Evolutionary conservation across 129 eudicot species (phyloP).

Genomic region (Rutidosis leptorrhynchoides): DNA sequence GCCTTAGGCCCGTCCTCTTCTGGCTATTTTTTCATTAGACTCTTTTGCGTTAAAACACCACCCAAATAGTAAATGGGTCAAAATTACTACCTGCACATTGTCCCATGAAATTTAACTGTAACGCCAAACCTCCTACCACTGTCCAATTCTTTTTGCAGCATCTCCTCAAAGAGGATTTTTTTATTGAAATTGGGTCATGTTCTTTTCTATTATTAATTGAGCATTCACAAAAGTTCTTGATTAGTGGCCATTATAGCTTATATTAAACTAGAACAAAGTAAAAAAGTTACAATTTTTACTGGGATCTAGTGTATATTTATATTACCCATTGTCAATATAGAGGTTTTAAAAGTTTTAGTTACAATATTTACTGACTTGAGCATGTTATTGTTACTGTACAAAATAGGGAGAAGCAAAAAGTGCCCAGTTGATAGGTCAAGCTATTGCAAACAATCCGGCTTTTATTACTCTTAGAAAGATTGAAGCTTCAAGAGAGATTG

Average conservation of each 20-base stretch:
- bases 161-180: too few relatives aligned
- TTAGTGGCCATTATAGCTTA: too few relatives aligned
- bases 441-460: slow-evolving; percentile 57
- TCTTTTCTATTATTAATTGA: too few relatives aligned
- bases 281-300: not conserved
- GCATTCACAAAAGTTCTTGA: too few relatives aligned
- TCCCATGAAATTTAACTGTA: not conserved
- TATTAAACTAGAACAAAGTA: not conserved
- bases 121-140: too few relatives aligned
- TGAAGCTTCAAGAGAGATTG: slow-evolving; percentile 55
- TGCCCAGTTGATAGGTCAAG: slow-evolving; percentile 60
- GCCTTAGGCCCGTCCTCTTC: not conserved
- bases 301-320: not conserved
- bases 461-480: slow-evolving; percentile 51
- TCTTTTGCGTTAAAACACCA: not conserved
- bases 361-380: not conserved
- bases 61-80: not conserved
- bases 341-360: not conserved
- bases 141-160: not conserved
- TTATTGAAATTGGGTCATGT: not conserved
- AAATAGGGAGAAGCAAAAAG: slow-evolving; percentile 69
- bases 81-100: not conserved
- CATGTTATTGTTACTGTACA: not conserved
- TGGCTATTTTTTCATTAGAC: not conserved
- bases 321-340: too few relatives aligned